Evolutionary conservation across 2,329 filamentous ascomycete species (phyloP).

Genomic region (Cladophialophora yegresii): DNA sequence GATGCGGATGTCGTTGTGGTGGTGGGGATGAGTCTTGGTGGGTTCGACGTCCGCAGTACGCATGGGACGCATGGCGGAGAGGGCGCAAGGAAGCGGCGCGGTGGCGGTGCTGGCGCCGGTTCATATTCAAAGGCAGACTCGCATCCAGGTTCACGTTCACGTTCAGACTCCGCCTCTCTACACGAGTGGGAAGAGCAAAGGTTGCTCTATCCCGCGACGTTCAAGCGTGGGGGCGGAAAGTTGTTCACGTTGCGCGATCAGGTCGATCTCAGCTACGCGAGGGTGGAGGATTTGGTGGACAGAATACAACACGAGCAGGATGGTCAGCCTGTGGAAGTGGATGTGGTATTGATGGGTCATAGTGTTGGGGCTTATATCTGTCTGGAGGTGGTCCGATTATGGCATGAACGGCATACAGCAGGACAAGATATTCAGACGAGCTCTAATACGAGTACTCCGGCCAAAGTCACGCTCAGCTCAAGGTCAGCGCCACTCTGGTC

Average conservation of each 20-base stretch:
- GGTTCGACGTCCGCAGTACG: conserved; percentile 25
- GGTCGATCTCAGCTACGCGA: conserved; percentile 51
- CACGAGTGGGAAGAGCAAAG: conserved; percentile 16
- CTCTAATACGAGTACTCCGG: neutral
- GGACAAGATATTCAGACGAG: neutral
- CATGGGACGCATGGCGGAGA: neutral
- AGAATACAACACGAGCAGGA: conserved; percentile 25
- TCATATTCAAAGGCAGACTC: conserved; percentile 28
- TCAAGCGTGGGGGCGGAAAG: neutral
- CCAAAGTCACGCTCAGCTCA: neutral
- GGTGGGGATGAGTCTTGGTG: conserved; percentile 32
- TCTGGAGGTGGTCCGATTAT: conserved; percentile 66
- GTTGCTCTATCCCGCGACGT: conserved; percentile 17
- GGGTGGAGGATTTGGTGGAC: conserved; percentile 46
- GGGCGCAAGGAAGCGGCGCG: neutral
- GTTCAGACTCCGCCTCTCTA: conserved; percentile 14
- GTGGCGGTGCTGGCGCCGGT: neutral
- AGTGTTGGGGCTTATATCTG: conserved; percentile 73
- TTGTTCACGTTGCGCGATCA: conserved; percentile 44
- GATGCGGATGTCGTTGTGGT: conserved; percentile 24
- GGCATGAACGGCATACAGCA: conserved; percentile 43
- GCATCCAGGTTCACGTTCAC: neutral
- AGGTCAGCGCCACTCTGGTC: conserved; percentile 26
- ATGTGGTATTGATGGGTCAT: conserved; percentile 69
- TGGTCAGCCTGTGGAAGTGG: conserved; percentile 41